Evolutionary conservation across 768 basidiomycete species (phyloP).

Genomic region (Hysterangium stoloniferum): DNA sequence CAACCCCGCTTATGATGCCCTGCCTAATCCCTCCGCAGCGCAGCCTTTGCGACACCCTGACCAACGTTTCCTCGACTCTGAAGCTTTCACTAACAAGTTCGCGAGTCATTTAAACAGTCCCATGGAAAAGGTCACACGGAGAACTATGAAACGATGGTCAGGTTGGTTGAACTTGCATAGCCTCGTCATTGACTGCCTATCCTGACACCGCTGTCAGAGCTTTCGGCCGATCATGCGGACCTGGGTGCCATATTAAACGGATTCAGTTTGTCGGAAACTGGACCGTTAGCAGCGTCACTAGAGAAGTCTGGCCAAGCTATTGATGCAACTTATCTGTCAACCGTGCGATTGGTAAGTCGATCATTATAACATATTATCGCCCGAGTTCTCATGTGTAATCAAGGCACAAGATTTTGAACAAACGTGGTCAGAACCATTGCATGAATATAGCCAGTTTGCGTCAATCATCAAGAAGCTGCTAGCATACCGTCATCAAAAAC

Average conservation of each 20-base stretch:
- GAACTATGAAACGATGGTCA: conserved; percentile 91
- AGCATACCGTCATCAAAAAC: conserved; percentile 94
- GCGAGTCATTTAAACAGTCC: conserved; percentile 83
- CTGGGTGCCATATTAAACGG: conserved; percentile 89
- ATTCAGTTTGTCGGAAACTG: conserved; percentile 82
- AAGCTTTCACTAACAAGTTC: conserved; percentile 93
- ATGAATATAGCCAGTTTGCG: conserved; percentile 94
- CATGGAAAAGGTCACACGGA: conserved; percentile 94
- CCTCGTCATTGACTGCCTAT: conserved; percentile 7
- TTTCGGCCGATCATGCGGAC: conserved; percentile 65
- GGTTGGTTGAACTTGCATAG: conserved; percentile 38
- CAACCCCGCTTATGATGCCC: conserved; percentile 66
- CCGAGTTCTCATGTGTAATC: not conserved
- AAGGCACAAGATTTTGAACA: conserved; percentile 93
- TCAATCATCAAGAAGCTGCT: conserved; percentile 91
- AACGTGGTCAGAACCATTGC: conserved; percentile 91
- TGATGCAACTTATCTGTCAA: conserved; percentile 89
- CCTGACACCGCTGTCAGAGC: conserved; percentile 7
- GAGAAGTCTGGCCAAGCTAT: conserved; percentile 97
- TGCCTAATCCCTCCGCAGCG: conserved; percentile 84
- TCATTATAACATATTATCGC: conserved; percentile 5
- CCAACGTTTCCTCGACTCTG: conserved; percentile 92
- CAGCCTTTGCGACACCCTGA: conserved; percentile 90
- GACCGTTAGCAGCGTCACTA: conserved; percentile 68
- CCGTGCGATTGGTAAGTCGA: conserved; percentile 69